Base-by-base conservation (phyloP, 2,329 filamentous ascomycete species). In the Sclerotiophoma versabilis region DNA sequence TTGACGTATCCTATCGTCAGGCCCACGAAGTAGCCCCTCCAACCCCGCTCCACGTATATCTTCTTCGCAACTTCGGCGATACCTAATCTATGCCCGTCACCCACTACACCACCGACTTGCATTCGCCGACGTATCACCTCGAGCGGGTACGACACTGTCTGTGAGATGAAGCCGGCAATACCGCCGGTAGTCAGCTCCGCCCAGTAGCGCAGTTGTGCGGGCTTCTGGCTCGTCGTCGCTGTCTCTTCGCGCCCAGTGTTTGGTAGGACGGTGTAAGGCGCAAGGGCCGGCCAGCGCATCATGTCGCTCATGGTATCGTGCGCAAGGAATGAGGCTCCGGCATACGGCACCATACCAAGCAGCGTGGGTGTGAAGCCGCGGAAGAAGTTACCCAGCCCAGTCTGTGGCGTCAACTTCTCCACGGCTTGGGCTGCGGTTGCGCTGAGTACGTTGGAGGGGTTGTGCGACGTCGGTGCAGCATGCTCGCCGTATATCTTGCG, bases 1-100 rank as follows among this genome's bases (percentile, higher is more conserved):
- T 99, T 99, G 69, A 92, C 85, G 75, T 98, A 99, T 7, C 95
- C 95, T 75, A 99, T 97, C 1, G 90, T 91, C 72, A 99, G 77
- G 0, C 95, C 95, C 10, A 98, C 88, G 75, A 92, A 99, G 79
- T 96, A 98, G 0, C 95, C 95, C 44, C 84, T 82, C 54, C 88
- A 76, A 0, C 95, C 95, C 51, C 83, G 83, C 76, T 97, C 92
- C 38, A 83, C 79, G 63, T 87, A 87, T 59, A 99, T 95, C 71
- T 87, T 83, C 60, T 77, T 79, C 3, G 87, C 87, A 1, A 93
- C 96, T 77, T 98, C 93, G 14, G 80, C 78, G 60, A 99, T 91
- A 44, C 87, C 82, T 38, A 96, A 76, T 38, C 90, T 81, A 65
- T 86, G 91, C 0, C 93, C 93, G 72, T 98, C 93, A 1, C 95